Conservation (phyloP, 352 stramenopile species). For the Pythium graminicola region DNA sequence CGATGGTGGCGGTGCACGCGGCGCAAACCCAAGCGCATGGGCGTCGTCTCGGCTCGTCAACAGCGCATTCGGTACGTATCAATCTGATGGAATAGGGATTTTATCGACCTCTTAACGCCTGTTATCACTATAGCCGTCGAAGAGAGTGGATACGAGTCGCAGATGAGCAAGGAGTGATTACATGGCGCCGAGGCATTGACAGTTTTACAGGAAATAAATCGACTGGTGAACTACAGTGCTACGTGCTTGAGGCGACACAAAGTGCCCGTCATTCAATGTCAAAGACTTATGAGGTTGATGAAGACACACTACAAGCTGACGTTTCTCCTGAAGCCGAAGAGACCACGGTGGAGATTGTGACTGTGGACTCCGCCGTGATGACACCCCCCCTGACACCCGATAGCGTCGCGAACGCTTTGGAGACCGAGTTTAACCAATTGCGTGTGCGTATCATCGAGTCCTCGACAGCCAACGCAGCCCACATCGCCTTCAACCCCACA, state of each 20-base stretch:
- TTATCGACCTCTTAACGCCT: background rate
- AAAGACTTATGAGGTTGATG: no score
- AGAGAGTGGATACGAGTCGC: background rate
- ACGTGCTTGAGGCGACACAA: no score
- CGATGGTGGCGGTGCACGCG: constrained; percentile 1
- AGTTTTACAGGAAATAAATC: no score
- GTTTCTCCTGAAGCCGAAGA: no score
- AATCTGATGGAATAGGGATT: background rate
- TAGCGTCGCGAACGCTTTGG: background rate
- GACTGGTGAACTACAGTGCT: no score
- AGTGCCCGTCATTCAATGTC: no score
- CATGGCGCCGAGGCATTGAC: background rate
- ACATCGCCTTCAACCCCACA: background rate
- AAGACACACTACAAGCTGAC: no score
- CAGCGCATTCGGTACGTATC: constrained; percentile 1
- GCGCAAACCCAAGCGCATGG: background rate
- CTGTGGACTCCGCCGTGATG: background rate
- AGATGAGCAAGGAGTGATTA: background rate
- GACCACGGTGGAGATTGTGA: background rate
- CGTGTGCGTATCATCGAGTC: background rate
- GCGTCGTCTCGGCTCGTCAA: background rate
- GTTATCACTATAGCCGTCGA: background rate
- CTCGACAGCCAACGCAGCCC: background rate
- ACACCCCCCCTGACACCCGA: background rate
- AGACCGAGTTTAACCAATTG: background rate